Conservation (phyloP, 1,139 yeast genomes). For the Nematodospora anomalae region DNA sequence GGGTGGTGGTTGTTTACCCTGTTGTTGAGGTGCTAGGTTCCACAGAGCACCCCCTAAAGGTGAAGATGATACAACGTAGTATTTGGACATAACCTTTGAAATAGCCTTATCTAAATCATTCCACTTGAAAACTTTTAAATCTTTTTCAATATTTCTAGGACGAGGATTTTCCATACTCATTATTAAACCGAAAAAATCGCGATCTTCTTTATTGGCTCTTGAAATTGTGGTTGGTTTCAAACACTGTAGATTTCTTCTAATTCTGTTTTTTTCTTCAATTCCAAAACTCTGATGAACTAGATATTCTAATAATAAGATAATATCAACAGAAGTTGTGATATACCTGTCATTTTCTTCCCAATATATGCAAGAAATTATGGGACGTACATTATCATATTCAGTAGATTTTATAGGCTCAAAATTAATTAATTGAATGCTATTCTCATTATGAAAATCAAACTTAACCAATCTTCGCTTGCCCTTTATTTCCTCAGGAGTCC, state of each 20-base stretch:
- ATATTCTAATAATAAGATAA: conserved; percentile 57
- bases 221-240: conserved; percentile 63
- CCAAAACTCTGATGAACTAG: conserved; percentile 58
- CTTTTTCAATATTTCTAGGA: conserved; percentile 73
- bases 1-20: no score
- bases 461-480: conserved; percentile 37
- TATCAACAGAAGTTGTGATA: conserved; percentile 67
- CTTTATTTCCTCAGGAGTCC: conserved; percentile 34
- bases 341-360: conserved; percentile 54
- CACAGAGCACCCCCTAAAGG: neutral
- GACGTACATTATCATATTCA: conserved; percentile 24
- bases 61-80: conserved; percentile 26
- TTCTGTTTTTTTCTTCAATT: conserved; percentile 69
- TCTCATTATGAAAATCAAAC: conserved; percentile 26
- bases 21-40: neutral
- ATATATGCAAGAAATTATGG: conserved; percentile 58
- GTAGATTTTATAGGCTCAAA: conserved; percentile 23
- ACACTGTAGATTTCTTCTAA: conserved; percentile 66
- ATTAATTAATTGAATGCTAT: conserved; percentile 25
- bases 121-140: conserved; percentile 71
- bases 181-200: conserved; percentile 54
- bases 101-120: conserved; percentile 53
- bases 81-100: conserved; percentile 62
- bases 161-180: conserved; percentile 68
- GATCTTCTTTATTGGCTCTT: conserved; percentile 44